phyloP scores from a whole-genome alignment of 805 yeast genomes.

The Zygotorulaspora florentina region DNA sequence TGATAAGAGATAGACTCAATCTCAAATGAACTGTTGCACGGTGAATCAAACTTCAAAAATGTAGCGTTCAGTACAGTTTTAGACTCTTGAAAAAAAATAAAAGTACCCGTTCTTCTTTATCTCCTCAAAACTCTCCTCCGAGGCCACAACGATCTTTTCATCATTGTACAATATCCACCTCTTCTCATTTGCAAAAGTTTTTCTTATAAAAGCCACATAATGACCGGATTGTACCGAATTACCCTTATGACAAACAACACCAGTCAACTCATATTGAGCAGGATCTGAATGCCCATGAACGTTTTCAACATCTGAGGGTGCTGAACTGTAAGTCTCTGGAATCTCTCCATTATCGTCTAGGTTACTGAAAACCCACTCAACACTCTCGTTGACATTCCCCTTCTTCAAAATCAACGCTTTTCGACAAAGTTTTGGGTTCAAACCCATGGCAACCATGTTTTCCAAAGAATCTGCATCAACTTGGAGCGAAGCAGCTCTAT shows the following conservation, averaged over 20 bases:
- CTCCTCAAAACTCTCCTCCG: constrained; percentile 42
- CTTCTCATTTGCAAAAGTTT: constrained; percentile 35
- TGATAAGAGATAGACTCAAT: not conserved
- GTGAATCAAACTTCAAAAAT: not conserved
- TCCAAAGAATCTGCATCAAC: constrained; percentile 27
- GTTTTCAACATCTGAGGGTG: constrained; percentile 2
- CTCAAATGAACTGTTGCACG: too few relatives aligned
- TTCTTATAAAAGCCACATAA: constrained; percentile 72
- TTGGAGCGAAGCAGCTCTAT: not conserved
- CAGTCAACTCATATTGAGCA: constrained; percentile 41
- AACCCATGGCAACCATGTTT: constrained; percentile 64
- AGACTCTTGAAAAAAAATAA: constrained; percentile 32
- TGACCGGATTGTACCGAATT: constrained; percentile 88
- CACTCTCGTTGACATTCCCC: constrained; percentile 67
- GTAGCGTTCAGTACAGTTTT: not conserved
- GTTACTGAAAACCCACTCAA: constrained; percentile 85
- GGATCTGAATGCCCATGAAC: constrained; percentile 15
- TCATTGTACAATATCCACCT: constrained; percentile 83
- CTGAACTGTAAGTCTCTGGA: constrained; percentile 22
- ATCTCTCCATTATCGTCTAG: constrained; percentile 73
- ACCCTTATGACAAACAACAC: constrained; percentile 86
- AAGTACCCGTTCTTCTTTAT: constrained; percentile 48
- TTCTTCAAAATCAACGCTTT: constrained; percentile 63
- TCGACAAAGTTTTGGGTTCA: constrained; percentile 55
- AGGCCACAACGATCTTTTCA: constrained; percentile 72